Base-by-base conservation (phyloP, 2,329 filamentous ascomycete species). In the Trematosphaeria pertusa region DNA sequence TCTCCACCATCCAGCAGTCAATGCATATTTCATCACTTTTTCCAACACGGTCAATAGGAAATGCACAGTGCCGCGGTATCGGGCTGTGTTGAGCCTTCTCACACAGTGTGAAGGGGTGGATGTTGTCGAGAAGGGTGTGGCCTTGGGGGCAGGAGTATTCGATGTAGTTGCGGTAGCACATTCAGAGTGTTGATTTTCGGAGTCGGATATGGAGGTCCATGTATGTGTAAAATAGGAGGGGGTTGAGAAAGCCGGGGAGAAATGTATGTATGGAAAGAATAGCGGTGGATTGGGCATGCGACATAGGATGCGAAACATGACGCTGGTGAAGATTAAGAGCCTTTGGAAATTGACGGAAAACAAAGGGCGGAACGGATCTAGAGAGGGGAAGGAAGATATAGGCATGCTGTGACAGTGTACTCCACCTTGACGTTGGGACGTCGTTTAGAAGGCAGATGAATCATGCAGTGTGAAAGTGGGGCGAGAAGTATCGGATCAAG, bases 151-250 rank as follows among this genome's bases (percentile, higher is more conserved):
- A 58, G 17, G 53, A 39, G 28, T 50, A 52, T 22, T 37, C 7
- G 3, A 49, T 42, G 4, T 4, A 35, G 31, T 55, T 53, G 22
- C 53, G 50, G 12, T 49, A 40, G 37, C 53, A 57, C 55, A 60
- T 58, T 17, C 11, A 9, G 14, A 12, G 19, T 10, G 10, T 33
- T 8, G 31, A 11, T 33, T 7, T 33, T 33, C n/a, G n/a, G n/a
- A n/a, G n/a, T n/a, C n/a, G n/a, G n/a, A n/a, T n/a, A n/a, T n/a
- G n/a, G n/a, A n/a, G n/a, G n/a, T n/a, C n/a, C n/a, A n/a, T n/a
- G n/a, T n/a, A n/a, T n/a, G n/a, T n/a, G n/a, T n/a, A n/a, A n/a
- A n/a, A n/a, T n/a, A n/a, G n/a, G n/a, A n/a, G n/a, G n/a, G n/a
- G n/a, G n/a, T n/a, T n/a, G n/a, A n/a, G n/a, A n/a, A n/a, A n/a